Conservation (phyloP, 1,284 basidiomycete species). For the Coriolopsis trogii region DNA sequence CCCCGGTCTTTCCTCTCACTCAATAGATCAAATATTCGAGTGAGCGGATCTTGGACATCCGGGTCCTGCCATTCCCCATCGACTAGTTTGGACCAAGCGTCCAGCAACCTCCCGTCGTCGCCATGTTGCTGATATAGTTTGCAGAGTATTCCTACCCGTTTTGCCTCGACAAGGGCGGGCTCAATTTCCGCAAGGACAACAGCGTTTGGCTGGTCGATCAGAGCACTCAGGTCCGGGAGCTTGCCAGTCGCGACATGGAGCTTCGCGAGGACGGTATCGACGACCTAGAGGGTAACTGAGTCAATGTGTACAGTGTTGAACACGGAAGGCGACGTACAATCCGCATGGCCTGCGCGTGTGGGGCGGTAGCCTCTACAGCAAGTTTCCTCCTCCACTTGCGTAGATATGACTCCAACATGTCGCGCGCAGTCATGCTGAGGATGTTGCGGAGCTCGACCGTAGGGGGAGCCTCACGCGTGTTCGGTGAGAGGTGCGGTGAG, state of each 20-base stretch:
- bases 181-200: slow-evolving; percentile 71
- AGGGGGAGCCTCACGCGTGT: slow-evolving; percentile 66
- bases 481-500: slow-evolving; percentile 79
- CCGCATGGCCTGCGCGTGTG: slow-evolving; percentile 19
- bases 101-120: slow-evolving; percentile 62
- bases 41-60: slow-evolving; percentile 68
- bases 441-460: slow-evolving; percentile 68
- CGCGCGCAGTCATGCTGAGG: slow-evolving; percentile 59
- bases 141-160: slow-evolving; percentile 67
- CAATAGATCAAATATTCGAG: slow-evolving; percentile 69
- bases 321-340: slow-evolving; percentile 13
- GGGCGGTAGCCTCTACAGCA: slow-evolving; percentile 21
- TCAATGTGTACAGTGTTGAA: slow-evolving; percentile 21
- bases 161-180: slow-evolving; percentile 50
- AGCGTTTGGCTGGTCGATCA: slow-evolving; percentile 63
- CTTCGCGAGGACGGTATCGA: slow-evolving; percentile 84
- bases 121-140: slow-evolving; percentile 63
- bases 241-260: slow-evolving; percentile 66
- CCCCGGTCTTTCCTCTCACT: slow-evolving; percentile 60
- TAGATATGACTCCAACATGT: slow-evolving; percentile 71
- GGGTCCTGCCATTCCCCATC: slow-evolving; percentile 72
- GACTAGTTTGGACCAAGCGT: slow-evolving; percentile 71
- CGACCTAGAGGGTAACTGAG: slow-evolving; percentile 50
- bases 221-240: slow-evolving; percentile 60
- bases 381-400: slow-evolving; percentile 46